Evolutionary conservation across 1,139 yeast species (phyloP).

Genomic region (Protomyces inundatus): DNA sequence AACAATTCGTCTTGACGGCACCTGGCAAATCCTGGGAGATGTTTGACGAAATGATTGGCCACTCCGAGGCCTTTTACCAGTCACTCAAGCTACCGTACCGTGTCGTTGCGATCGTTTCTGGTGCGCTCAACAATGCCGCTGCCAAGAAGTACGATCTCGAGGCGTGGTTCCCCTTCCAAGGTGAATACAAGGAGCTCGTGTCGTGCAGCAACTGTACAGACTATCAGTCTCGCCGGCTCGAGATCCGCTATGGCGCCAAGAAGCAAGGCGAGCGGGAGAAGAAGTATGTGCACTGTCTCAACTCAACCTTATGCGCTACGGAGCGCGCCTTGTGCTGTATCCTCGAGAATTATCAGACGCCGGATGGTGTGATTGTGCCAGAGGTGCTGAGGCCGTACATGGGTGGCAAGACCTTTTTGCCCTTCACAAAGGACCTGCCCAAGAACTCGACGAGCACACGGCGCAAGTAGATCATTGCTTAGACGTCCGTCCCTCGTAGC

Average conservation of each 20-base stretch:
- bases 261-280: slow-evolving; percentile 92
- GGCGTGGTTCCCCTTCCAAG: slow-evolving; percentile 99
- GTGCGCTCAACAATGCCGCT: slow-evolving; percentile 98
- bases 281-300: slow-evolving; percentile 97
- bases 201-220: slow-evolving; percentile 99
- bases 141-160: slow-evolving; percentile 97
- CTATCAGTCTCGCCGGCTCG: slow-evolving; percentile 96
- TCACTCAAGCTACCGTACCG: slow-evolving; percentile 90
- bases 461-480: slow-evolving; percentile 27
- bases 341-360: slow-evolving; percentile 95
- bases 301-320: slow-evolving; percentile 95
- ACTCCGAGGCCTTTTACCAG: slow-evolving; percentile 89
- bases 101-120: slow-evolving; percentile 96
- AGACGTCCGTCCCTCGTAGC: neutral
- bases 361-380: slow-evolving; percentile 72
- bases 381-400: slow-evolving; percentile 91
- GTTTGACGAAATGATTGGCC: slow-evolving; percentile 88
- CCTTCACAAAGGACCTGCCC: slow-evolving; percentile 84
- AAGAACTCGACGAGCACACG: slow-evolving; percentile 50
- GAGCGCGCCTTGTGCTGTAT: slow-evolving; percentile 97
- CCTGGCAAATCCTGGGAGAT: slow-evolving; percentile 98
- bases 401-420: slow-evolving; percentile 97
- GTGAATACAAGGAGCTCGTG: slow-evolving; percentile 96
- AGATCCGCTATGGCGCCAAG: slow-evolving; percentile 97
- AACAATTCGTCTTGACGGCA: slow-evolving; percentile 91